phyloP scores from a whole-genome alignment of 441 rosid genomes.

The Adansonia grandidieri region DNA sequence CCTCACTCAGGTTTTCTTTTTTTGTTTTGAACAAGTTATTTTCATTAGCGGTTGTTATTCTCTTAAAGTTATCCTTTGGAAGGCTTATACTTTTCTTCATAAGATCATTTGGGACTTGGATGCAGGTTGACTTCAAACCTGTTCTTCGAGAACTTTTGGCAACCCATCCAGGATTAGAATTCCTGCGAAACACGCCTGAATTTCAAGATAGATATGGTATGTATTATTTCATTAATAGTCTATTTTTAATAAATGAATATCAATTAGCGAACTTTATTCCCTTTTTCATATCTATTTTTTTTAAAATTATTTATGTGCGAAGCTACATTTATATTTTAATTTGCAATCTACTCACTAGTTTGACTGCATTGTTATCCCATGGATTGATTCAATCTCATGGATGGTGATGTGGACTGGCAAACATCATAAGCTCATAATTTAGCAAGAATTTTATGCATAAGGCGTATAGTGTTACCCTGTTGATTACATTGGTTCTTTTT shows the following conservation, averaged over 20 bases:
- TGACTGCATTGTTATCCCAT: constrained; percentile 1
- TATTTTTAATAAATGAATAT: neutral
- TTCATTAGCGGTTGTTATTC: neutral
- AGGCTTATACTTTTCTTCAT: constrained; percentile 26
- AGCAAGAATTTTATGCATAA: neutral
- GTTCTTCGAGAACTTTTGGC: constrained; percentile 62
- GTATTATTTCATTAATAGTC: neutral
- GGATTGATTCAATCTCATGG: constrained; percentile 3
- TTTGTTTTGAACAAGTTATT: neutral
- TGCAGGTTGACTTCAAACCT: constrained; percentile 70
- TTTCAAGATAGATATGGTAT: constrained; percentile 76
- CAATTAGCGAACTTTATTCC: neutral
- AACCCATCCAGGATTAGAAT: constrained; percentile 68
- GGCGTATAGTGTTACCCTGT: neutral
- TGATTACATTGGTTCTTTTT: neutral
- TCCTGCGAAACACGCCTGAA: constrained; percentile 57
- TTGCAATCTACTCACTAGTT: neutral
- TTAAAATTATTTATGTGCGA: neutral
- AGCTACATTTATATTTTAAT: neutral
- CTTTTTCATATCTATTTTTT: neutral
- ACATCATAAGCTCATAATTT: constrained; percentile 14
- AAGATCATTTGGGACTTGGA: constrained; percentile 26
- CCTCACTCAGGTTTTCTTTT: constrained; percentile 60
- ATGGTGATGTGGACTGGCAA: neutral
- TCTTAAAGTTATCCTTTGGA: constrained; percentile 9